Conservation (phyloP, 2,329 filamentous ascomycete species). For the Triangularia setosa region DNA sequence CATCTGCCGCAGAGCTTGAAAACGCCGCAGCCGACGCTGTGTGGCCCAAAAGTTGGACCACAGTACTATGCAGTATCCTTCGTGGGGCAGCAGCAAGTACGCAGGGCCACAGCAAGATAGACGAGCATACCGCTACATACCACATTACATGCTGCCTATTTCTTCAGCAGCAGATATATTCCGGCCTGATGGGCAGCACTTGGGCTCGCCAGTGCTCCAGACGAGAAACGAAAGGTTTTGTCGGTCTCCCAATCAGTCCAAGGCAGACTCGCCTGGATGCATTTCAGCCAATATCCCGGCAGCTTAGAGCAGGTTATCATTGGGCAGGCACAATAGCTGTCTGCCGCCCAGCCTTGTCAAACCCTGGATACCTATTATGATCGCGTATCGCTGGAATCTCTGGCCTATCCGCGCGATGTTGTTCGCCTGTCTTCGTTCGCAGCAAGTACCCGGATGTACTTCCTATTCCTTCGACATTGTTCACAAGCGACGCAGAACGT, state of each 20-base stretch:
- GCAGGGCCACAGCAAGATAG: background rate
- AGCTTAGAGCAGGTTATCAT: background rate
- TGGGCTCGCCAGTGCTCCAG: background rate
- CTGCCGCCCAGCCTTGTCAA: background rate
- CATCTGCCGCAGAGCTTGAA: constrained; percentile 5
- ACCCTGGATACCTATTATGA: background rate
- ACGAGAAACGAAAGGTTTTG: background rate
- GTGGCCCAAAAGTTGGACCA: background rate
- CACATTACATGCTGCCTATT: background rate
- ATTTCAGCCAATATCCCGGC: background rate
- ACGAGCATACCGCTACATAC: background rate
- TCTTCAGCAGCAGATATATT: background rate
- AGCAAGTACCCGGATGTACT: background rate
- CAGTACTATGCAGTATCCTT: background rate
- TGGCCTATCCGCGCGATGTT: background rate
- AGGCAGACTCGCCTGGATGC: background rate
- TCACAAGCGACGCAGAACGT: background rate
- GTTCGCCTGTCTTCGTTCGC: background rate
- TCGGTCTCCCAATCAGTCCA: background rate
- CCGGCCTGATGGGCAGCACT: background rate
- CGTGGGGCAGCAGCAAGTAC: background rate
- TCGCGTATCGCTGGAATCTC: background rate
- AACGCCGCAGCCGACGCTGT: constrained; percentile 14
- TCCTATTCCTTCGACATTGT: background rate
- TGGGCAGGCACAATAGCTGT: background rate